Evolutionary conservation across 441 rosid species (phyloP), one percentile per base, ranked within the genome.

Genomic region (Macaranga tanarius): DNA sequence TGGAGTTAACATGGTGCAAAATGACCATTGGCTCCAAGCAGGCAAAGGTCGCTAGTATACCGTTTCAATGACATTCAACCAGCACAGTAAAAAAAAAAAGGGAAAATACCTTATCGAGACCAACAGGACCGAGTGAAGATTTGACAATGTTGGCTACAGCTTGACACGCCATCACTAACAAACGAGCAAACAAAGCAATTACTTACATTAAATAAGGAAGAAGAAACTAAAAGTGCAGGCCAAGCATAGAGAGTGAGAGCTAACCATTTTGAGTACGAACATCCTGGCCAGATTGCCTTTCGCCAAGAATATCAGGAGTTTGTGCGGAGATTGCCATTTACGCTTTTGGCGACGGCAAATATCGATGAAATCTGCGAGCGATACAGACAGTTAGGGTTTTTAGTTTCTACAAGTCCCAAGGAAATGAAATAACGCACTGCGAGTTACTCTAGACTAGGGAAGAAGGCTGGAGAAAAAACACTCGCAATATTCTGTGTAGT

Each of bases 251-350:
- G 64, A 65, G 63, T 31, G 54, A 28, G 34, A 75, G 8, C 31
- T 58, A 79, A 95, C 98, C 98, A 57, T 95, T 95, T 76, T 93
- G 99, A 31, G 99, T 90, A 57, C 97, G 99, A 69, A 95, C 99
- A 77, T 93, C 99, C 76, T 90, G 96, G 70, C 97, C 99, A 50
- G 88, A 84, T 65, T 93, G 99, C 38, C 99, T 93, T 4, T 95
- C 99, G 58, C 99, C 99, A 42, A 87, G 84, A 76, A 95, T 90
- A 84, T 95, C 99, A 20, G 76, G 93, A 75, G 92, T 86, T 57
- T 83, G 88, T 5, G 87, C 79, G 0, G 89, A 45, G 72, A 93
- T 70, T 20, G 93, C 85, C 97, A 93, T 87, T 38, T 75, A n/a
- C 66, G 51, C 26, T 63, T 42, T 19, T 15, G 60, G 28, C 9